phyloP scores from a whole-genome alignment of 176 grass and related monocot species.

The Dactylis glomerata region DNA sequence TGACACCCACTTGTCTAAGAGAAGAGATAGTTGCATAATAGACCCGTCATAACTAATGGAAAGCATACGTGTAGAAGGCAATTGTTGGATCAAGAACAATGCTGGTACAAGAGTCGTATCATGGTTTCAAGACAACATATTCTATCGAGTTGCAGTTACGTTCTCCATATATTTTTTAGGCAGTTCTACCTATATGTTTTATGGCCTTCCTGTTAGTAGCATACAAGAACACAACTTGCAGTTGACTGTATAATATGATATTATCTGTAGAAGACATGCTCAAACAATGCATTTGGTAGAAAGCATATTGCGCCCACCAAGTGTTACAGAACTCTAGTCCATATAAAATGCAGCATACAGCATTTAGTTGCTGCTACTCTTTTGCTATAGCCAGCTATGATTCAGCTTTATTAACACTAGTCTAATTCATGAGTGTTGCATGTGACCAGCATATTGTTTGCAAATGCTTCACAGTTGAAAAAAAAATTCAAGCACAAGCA shows the following conservation, averaged over 20 bases:
- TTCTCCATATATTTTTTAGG: neutral
- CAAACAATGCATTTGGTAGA: neutral
- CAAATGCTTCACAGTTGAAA: neutral
- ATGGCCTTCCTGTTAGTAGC: constrained; percentile 8
- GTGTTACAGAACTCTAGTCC: neutral
- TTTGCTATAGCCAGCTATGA: neutral
- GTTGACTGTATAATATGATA: neutral
- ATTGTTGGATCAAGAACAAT: neutral
- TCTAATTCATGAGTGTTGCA: neutral
- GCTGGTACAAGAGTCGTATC: neutral
- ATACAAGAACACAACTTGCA: neutral
- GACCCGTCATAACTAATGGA: neutral
- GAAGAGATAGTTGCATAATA: neutral
- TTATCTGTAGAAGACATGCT: neutral
- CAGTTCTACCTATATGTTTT: neutral
- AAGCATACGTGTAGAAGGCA: neutral
- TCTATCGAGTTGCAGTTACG: neutral
- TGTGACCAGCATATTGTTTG: neutral
- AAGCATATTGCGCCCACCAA: neutral
- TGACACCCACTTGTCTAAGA: neutral
- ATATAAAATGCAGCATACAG: neutral
- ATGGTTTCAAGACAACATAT: neutral
- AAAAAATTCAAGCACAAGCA: neutral
- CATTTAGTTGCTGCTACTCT: neutral
- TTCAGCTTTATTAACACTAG: constrained; percentile 5